phyloP scores from a whole-genome alignment of 345 rosid species.

The Eucalyptus fibrosa region DNA sequence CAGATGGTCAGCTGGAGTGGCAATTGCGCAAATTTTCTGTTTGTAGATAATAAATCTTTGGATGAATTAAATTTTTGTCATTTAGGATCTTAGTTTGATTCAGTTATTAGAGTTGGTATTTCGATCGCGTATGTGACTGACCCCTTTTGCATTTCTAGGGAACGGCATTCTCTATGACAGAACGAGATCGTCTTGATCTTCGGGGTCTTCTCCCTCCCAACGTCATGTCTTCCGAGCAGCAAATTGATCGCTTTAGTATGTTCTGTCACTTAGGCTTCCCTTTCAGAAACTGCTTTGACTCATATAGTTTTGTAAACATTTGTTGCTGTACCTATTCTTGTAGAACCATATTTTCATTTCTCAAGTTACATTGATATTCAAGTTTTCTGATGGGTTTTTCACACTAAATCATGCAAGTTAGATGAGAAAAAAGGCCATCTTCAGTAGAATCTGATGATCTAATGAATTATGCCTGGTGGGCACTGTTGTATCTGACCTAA shows the following conservation, averaged over 20 bases:
- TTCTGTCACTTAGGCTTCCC: not conserved
- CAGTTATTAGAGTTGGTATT: not conserved
- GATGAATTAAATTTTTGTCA: not conserved
- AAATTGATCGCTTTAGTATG: conserved; percentile 87
- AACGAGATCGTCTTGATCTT: conserved; percentile 89
- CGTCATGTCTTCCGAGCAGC: conserved; percentile 78
- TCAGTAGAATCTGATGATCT: not conserved
- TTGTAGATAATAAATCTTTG: not conserved
- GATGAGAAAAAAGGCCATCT: not conserved
- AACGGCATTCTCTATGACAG: conserved; percentile 91
- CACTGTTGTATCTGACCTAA: not conserved
- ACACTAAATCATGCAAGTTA: not conserved
- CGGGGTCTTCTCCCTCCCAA: conserved; percentile 96
- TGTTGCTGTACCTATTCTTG: not conserved
- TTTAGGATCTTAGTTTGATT: not conserved
- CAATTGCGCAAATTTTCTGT: not conserved
- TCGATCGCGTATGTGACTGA: not conserved
- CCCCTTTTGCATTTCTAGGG: conserved; percentile 33
- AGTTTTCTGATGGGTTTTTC: not conserved
- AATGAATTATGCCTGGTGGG: not conserved
- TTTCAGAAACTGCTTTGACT: not conserved
- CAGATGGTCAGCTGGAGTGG: not conserved
- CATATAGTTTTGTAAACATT: not conserved
- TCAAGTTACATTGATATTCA: not conserved
- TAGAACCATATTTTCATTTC: not conserved